Evolutionary conservation across 305 asterid genomes (phyloP).

Genomic region (Withania somnifera): DNA sequence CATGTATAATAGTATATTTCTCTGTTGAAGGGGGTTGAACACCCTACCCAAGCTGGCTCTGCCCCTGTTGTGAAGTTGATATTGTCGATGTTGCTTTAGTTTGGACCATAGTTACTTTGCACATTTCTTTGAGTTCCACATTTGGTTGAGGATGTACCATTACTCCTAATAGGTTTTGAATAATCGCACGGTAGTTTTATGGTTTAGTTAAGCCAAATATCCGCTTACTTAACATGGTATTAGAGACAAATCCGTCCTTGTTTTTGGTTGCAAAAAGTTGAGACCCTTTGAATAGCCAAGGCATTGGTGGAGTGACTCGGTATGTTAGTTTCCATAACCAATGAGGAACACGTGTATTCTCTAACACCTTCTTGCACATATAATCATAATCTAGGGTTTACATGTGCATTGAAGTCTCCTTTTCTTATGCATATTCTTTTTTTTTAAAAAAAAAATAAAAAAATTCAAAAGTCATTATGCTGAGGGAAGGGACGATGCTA

Average conservation of each 20-base stretch:
- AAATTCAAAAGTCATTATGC: neutral
- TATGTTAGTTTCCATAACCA: no score
- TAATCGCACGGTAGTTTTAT: neutral
- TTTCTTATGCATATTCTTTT: no score
- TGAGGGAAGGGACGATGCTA: neutral
- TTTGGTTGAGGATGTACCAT: neutral
- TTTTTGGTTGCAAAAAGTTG: neutral
- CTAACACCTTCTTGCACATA: no score
- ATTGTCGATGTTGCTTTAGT: neutral
- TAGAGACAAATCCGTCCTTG: neutral
- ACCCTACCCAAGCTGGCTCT: no score
- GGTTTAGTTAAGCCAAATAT: neutral
- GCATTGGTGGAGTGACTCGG: no score
- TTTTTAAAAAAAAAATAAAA: neutral
- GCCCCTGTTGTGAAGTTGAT: neutral
- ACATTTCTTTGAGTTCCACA: neutral
- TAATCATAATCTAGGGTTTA: neutral
- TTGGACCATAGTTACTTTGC: neutral
- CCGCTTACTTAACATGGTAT: neutral
- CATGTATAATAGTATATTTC: no score
- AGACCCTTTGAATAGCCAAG: neutral
- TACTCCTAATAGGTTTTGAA: neutral
- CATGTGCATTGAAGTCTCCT: neutral
- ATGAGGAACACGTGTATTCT: no score
- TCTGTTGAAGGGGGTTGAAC: no score